Evolutionary conservation across 768 basidiomycete genomes (phyloP), one percentile per base, ranked within the genome.

Genomic region (Xerocomellus chrysenteron): DNA sequence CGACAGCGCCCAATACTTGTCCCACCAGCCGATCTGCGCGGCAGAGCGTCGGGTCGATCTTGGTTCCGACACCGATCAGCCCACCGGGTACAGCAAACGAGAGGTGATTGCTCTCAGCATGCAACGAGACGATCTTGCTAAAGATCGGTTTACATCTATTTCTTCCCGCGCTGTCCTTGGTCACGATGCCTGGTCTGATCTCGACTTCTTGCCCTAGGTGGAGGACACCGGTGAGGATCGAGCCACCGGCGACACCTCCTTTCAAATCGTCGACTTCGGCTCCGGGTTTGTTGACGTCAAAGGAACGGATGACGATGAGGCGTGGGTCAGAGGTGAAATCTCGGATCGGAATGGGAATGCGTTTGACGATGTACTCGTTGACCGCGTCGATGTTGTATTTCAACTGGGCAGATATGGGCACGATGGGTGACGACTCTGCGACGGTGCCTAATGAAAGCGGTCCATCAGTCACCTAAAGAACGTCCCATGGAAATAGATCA

Each of bases 321-420:
- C 88, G 86, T 0, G 97, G 94, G 59, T 91, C 86, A 30, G 93
- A 88, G 35, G 85, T 81, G 74, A 98, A 99, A 79, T 98, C 91
- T 56, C 96, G 92, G 36, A 87, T 76, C 45, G 96, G 97, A 47
- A 98, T 90, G 17, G 97, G 94, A 65, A 99, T 98, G 50, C 90
- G 86, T 72, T 93, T 95, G 62, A 94, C 94, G 72, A 98, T 96
- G 78, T 97, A 98, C 67, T 98, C 95, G 76, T 96, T 97, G 47
- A 99, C 94, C 17, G 96, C 97, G 71, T 98, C 96, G 69, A 98
- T 98, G 78, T 99, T 98, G 81, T 98, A 99, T 74, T 92, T 94
- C 56, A 99, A 79, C 74, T 98, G 97, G 4, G 97, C 97, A 39
- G 97, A 99, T 73, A 99, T 98, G 59, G 97, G 96, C 45, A 99